Evolutionary conservation across 768 basidiomycete genomes (phyloP).

Genomic region (Flagelloscypha sp.): DNA sequence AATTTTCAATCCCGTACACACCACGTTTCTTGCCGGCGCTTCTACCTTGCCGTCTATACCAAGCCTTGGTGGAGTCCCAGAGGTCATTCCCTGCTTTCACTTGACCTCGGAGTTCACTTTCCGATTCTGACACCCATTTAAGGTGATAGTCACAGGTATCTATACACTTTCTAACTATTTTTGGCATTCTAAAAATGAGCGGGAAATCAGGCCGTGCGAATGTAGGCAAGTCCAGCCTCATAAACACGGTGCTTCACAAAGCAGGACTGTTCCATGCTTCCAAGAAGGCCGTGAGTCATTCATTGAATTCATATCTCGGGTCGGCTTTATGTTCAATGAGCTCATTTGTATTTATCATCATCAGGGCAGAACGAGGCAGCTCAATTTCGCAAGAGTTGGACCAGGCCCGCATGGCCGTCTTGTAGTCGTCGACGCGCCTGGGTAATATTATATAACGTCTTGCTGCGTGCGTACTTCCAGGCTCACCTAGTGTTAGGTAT

Average conservation of each 20-base stretch:
- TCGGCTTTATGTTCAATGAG: neutral
- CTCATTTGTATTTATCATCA: neutral
- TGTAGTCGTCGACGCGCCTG: slow-evolving; percentile 72
- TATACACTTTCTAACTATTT: slow-evolving; percentile 1
- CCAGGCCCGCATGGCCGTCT: slow-evolving; percentile 42
- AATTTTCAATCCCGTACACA: no score
- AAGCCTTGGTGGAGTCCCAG: slow-evolving; percentile 32
- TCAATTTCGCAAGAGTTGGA: slow-evolving; percentile 72
- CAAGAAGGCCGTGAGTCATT: slow-evolving; percentile 54
- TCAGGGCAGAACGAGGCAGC: slow-evolving; percentile 62
- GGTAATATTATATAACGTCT: no score
- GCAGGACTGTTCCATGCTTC: slow-evolving; percentile 52
- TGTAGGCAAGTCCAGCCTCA: slow-evolving; percentile 65
- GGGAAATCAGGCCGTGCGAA: slow-evolving; percentile 58
- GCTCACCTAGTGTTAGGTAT: no score
- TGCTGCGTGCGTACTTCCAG: no score
- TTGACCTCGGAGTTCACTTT: slow-evolving; percentile 2
- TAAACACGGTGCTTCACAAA: slow-evolving; percentile 60
- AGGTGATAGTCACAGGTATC: slow-evolving; percentile 45
- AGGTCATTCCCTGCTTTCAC: slow-evolving; percentile 21
- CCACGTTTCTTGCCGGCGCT: no score
- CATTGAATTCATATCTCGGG: neutral
- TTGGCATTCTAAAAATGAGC: neutral
- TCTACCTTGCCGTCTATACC: no score
- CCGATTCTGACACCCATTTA: neutral